phyloP scores from a whole-genome alignment of 768 basidiomycete genomes.

The Macrocybe gigantea region DNA sequence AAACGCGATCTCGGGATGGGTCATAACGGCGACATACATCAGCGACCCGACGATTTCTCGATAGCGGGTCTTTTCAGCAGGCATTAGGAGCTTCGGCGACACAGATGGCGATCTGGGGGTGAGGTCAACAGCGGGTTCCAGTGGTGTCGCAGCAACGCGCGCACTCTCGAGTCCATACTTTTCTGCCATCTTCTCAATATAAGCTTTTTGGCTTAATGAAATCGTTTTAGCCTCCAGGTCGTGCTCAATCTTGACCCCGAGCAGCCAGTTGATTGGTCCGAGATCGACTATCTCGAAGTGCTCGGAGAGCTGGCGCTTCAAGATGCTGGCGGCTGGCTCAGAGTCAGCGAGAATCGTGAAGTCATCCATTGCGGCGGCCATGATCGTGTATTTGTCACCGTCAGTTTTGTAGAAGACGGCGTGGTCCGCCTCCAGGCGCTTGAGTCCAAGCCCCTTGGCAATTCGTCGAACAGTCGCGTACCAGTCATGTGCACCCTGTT shows the following conservation, averaged over 20 bases:
- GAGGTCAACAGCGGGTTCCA: neutral
- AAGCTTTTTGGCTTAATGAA: conserved; percentile 18
- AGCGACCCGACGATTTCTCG: conserved; percentile 4
- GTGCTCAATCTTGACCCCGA: conserved; percentile 15
- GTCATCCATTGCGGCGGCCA: too few relatives aligned
- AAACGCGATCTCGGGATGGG: conserved; percentile 8
- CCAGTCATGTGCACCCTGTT: conserved; percentile 16
- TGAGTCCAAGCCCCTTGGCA: conserved; percentile 8
- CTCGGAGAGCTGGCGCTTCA: conserved; percentile 1
- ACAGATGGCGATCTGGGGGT: neutral
- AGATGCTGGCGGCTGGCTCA: too few relatives aligned
- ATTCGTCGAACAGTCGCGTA: conserved; percentile 6
- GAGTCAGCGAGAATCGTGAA: too few relatives aligned
- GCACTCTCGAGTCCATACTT: neutral
- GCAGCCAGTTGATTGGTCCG: conserved; percentile 15
- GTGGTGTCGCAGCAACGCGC: neutral
- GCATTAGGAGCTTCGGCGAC: neutral
- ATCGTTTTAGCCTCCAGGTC: conserved; percentile 15
- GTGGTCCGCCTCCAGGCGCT: conserved; percentile 12
- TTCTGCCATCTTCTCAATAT: conserved; percentile 11
- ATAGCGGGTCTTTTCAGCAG: conserved; percentile 2
- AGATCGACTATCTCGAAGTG: conserved; percentile 19
- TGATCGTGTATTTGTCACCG: neutral
- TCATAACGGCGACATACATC: conserved; percentile 6
- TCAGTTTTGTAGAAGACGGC: conserved; percentile 7